A percentile compares a stretch with the other conserved stretches of the same genome.
These are phyloP conservation scores for Dicorynia guianensis DNA, from an alignment of 306 rosid species.

Conservation along the genomic window DNA sequence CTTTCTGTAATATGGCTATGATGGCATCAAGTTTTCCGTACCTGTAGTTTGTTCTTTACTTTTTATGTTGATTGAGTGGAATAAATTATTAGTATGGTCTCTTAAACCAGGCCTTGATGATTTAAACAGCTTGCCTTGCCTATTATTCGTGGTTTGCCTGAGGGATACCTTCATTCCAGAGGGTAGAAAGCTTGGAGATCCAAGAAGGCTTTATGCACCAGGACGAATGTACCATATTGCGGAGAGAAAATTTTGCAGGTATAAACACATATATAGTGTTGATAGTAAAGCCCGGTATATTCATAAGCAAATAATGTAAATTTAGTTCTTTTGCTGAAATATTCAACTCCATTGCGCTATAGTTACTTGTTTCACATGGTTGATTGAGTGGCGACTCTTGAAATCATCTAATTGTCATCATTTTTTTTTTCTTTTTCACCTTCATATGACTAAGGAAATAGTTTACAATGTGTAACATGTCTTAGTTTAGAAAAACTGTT, in stretches of 20 bases:
- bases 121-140: constrained; percentile 97
- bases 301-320: neutral
- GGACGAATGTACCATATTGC: constrained; percentile 94
- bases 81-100: constrained; percentile 56
- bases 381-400: constrained; percentile 4
- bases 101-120: constrained; percentile 75
- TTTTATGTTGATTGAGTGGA: constrained; percentile 37
- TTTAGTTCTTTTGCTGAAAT: no score
- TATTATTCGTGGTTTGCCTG: constrained; percentile 85
- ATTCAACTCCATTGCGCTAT: no score
- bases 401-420: neutral
- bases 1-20: constrained; percentile 26
- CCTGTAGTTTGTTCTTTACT: constrained; percentile 16
- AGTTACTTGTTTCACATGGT: constrained; percentile 16
- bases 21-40: constrained; percentile 12
- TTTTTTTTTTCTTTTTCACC: neutral
- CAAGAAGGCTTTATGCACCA: constrained; percentile 93
- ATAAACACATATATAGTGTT: constrained; percentile 26
- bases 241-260: constrained; percentile 96
- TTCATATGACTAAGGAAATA: constrained; percentile 7
- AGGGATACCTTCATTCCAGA: constrained; percentile 94
- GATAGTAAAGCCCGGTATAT: neutral
- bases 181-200: constrained; percentile 85
- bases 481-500: neutral
- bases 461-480: neutral